Percentiles rank a stretch among this genome's conserved stretches.
phyloP scores from a whole-genome alignment of 305 asterid species.

The Striga hermonthica region DNA sequence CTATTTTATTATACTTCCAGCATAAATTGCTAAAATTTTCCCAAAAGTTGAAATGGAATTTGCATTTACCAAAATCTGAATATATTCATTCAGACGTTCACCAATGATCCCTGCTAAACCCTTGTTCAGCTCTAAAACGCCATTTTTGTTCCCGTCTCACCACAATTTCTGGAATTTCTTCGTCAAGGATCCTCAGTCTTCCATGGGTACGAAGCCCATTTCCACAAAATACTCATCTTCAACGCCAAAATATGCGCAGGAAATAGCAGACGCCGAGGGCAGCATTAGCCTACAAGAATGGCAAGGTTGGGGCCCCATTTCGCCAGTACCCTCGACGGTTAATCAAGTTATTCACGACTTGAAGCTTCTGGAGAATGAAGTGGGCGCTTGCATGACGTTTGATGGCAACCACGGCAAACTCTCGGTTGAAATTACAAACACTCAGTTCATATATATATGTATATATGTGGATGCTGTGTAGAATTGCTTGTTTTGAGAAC shows the following conservation, averaged over 20 bases:
- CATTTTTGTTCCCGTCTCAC: conserved; percentile 23
- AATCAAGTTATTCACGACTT: conserved; percentile 64
- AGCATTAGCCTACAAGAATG: conserved; percentile 69
- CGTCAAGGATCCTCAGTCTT: conserved; percentile 12
- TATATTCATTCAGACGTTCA: neutral
- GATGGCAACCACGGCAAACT: conserved; percentile 81
- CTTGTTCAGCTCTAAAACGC: conserved; percentile 20
- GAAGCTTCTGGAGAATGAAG: conserved; percentile 63
- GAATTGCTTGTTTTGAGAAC: neutral
- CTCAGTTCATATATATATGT: neutral
- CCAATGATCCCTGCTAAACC: conserved; percentile 29
- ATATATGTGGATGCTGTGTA: neutral
- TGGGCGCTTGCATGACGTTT: conserved; percentile 57
- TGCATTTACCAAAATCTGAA: conserved; percentile 3
- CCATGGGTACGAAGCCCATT: conserved; percentile 31
- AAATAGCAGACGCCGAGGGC: conserved; percentile 33
- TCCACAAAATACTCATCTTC: conserved; percentile 32
- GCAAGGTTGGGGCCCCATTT: conserved; percentile 85
- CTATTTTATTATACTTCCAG: too few relatives aligned
- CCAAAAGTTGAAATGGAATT: neutral
- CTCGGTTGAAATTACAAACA: conserved; percentile 38
- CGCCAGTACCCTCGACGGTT: conserved; percentile 81
- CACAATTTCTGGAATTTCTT: conserved; percentile 19
- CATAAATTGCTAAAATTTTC: neutral
- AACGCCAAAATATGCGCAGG: conserved; percentile 26